A percentile compares a stretch with the other conserved stretches of the same genome.
Conservation (phyloP, 2,329 filamentous ascomycete species). For the Colletotrichum gigasporum region DNA sequence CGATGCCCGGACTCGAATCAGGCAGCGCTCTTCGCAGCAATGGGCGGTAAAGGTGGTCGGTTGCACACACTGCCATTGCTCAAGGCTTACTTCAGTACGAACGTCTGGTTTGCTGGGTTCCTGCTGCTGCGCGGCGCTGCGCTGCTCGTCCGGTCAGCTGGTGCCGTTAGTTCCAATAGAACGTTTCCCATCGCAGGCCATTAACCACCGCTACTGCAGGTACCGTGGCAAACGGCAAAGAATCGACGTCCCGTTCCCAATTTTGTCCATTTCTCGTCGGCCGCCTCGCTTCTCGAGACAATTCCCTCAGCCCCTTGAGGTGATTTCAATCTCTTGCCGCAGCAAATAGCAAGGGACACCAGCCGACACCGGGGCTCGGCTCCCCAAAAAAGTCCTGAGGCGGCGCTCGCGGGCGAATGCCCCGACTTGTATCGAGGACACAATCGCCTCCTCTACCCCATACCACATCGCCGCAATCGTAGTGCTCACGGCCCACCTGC, state of each 20-base stretch:
- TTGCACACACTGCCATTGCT: background rate
- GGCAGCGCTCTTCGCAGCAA: no score
- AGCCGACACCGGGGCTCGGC: background rate
- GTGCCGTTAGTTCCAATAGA: background rate
- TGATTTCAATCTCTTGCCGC: conserved; percentile 19
- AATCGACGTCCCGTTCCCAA: background rate
- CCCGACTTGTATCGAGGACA: background rate
- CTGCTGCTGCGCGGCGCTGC: background rate
- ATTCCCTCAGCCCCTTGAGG: conserved; percentile 15
- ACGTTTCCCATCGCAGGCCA: background rate
- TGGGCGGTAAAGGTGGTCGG: background rate
- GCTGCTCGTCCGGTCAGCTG: conserved; percentile 13
- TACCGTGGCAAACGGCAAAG: conserved; percentile 3
- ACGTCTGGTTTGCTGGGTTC: conserved; percentile 7
- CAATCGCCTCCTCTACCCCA: background rate
- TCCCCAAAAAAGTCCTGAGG: background rate
- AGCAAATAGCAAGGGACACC: conserved; percentile 11
- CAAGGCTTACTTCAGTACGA: background rate
- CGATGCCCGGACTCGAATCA: conserved; percentile 8
- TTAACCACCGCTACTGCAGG: conserved; percentile 23
- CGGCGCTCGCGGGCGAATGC: background rate
- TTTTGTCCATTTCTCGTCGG: conserved; percentile 4
- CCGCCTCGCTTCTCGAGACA: conserved; percentile 22
- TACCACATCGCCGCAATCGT: conserved; percentile 9
- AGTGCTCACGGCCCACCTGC: background rate